Percentiles rank a stretch among this genome's conserved stretches.
Evolutionary conservation across 306 rosid genomes (phyloP).

Genomic region (Alnus glutinosa): DNA sequence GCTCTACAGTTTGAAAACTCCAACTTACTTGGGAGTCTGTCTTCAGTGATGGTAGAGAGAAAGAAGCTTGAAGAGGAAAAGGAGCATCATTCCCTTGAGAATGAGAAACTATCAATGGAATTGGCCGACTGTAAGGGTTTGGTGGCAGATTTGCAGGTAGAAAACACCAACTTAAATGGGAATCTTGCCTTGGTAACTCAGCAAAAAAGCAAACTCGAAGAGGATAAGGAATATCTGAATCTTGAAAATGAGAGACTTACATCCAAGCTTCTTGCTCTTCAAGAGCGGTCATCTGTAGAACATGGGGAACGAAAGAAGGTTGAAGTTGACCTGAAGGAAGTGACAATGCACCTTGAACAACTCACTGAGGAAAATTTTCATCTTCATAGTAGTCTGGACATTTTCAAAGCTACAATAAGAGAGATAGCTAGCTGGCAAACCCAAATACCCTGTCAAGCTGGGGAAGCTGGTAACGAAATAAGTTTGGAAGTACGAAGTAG

Average conservation of each 20-base stretch:
- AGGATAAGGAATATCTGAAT: conserved; percentile 48
- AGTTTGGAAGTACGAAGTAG: conserved; percentile 30
- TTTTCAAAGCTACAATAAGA: conserved; percentile 49
- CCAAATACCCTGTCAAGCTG: conserved; percentile 37
- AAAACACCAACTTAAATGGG: conserved; percentile 50
- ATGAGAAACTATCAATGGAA: conserved; percentile 53
- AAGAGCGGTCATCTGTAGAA: conserved; percentile 50
- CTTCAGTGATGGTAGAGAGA: conserved; percentile 56
- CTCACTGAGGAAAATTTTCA: conserved; percentile 58
- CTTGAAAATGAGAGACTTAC: conserved; percentile 55
- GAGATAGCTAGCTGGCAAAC: conserved; percentile 40
- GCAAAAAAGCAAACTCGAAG: conserved; percentile 56
- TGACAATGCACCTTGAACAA: conserved; percentile 51
- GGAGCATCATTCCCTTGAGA: conserved; percentile 47
- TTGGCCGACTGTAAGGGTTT: conserved; percentile 51
- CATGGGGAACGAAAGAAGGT: conserved; percentile 47
- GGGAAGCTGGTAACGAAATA: conserved; percentile 40
- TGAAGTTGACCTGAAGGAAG: conserved; percentile 58
- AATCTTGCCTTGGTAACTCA: conserved; percentile 52
- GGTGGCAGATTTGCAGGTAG: conserved; percentile 51
- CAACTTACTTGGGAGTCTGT: conserved; percentile 46
- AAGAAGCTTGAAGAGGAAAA: conserved; percentile 48
- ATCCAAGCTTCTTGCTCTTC: conserved; percentile 52
- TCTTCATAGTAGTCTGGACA: conserved; percentile 56
- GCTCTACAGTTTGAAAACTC: conserved; percentile 60